Conservation (phyloP, 116 monocot genomes). For the Thalassia testudinum region DNA sequence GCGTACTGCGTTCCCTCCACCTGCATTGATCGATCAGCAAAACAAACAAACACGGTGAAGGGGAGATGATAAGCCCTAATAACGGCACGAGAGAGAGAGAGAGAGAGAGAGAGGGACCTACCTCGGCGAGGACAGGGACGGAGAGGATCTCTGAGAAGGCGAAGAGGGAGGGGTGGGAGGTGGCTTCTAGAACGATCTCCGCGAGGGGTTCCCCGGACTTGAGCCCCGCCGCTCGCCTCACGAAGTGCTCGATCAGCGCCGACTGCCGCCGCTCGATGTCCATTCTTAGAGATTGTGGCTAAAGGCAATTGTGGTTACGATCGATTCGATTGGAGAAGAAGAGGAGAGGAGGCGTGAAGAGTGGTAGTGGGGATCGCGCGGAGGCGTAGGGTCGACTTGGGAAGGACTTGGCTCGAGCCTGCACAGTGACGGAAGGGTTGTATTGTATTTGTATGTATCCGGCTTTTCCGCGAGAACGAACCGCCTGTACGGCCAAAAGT, state of each 20-base stretch:
- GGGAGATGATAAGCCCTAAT: neutral
- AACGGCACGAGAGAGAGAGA: neutral
- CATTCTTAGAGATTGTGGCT: constrained; percentile 27
- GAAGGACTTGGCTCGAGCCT: no score
- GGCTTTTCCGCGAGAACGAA: no score
- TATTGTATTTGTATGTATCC: no score
- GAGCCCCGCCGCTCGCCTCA: constrained; percentile 29
- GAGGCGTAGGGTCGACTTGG: no score
- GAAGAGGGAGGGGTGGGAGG: constrained; percentile 93
- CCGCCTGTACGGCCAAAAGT: no score
- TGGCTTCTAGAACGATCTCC: constrained; percentile 56
- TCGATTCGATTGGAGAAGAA: neutral
- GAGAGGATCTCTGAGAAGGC: constrained; percentile 98
- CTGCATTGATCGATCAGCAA: constrained; percentile 21
- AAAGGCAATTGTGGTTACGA: no score
- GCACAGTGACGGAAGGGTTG: no score
- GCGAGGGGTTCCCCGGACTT: constrained; percentile 27
- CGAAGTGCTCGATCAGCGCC: constrained; percentile 72
- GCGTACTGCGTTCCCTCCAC: constrained; percentile 58
- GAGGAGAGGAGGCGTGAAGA: neutral
- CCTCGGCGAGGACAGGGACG: constrained; percentile 54
- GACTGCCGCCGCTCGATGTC: constrained; percentile 82
- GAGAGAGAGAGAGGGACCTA: constrained; percentile 4
- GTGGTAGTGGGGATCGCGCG: no score
- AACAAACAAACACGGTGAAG: neutral